phyloP scores from a whole-genome alignment of 2,329 filamentous ascomycete species.

The Penicillium sp. region DNA sequence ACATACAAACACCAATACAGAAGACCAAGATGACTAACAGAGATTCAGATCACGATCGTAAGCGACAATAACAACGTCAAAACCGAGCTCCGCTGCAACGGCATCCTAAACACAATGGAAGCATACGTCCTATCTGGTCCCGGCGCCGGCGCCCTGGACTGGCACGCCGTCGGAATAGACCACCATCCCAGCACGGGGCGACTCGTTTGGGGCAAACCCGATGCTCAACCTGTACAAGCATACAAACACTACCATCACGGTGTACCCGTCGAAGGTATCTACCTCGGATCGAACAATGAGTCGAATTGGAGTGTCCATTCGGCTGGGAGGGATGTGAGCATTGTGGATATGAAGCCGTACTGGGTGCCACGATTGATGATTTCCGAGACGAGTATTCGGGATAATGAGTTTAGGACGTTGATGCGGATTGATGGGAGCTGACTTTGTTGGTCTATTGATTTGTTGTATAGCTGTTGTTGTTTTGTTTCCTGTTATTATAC shows the following conservation, averaged over 20 bases:
- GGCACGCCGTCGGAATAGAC: conserved; percentile 16
- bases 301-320: conserved; percentile 8
- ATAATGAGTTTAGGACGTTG: conserved; percentile 6
- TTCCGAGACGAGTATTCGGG: background rate
- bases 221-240: conserved; percentile 1
- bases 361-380: conserved; percentile 14
- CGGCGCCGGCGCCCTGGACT: conserved; percentile 4
- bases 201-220: conserved; percentile 14
- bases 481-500: background rate
- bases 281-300: conserved; percentile 11
- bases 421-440: conserved; percentile 16
- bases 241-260: conserved; percentile 8
- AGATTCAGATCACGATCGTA: conserved; percentile 10
- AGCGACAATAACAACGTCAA: conserved; percentile 1
- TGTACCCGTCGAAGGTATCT: background rate
- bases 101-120: conserved; percentile 13
- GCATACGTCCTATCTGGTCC: conserved; percentile 13
- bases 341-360: conserved; percentile 6
- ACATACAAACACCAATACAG: too few species aligned
- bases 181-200: conserved; percentile 7
- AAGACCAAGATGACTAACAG: background rate
- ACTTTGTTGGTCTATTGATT: background rate
- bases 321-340: conserved; percentile 14
- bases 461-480: background rate
- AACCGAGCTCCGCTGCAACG: conserved; percentile 19